Evolutionary conservation across 805 yeast genomes (phyloP), one percentile per base, ranked within the genome.

Genomic region (Candida succiphila): DNA sequence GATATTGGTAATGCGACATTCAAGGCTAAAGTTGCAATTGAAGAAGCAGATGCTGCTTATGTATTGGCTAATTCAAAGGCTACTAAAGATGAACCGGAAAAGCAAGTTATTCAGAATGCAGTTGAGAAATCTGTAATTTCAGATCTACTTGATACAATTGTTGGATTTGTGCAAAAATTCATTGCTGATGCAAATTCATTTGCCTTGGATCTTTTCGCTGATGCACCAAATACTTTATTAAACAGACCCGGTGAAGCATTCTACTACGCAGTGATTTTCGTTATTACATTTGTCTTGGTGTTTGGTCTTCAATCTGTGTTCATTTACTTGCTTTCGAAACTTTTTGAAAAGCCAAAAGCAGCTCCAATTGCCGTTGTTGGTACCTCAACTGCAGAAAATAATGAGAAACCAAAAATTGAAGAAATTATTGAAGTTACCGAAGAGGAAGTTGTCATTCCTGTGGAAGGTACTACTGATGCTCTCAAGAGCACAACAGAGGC

Each of bases 1-100:
- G 36, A 50, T 8, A 64, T 87, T 42, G 96, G 96, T 22, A 87
- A 88, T 51, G 55, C 60, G 7, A 86, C 96, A 0, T 87, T 72
- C 54, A 44, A 56, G 23, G 66, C 72, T 17, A 80, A 80, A 52
- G 54, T 57, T 17, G 62, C 59, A 13, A 42, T 75, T 28, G 87
- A 80, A 53, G 60, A 60, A 32, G 52, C 53, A 18, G 61, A 57
- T 30, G 59, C 65, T 29, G 61, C 65, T 18, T n/a, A n/a, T n/a
- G n/a, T n/a, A n/a, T n/a, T n/a, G n/a, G 44, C 49, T 4, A 57
- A 52, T 35, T 61, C 57, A 34, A 72, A 74, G 36, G 60, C 60
- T 37, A 53, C 69, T 4, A 48, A 54, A 28, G 50, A 52, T 40
- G 66, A 55, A 22, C 65, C 78, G 3, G 56, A 53, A 12, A 43